A percentile compares a stretch with the other conserved stretches of the same genome.
These are phyloP conservation scores for Podaxis rugospora DNA, from an alignment of 768 basidiomycete genomes.

Conservation along the genomic window DNA sequence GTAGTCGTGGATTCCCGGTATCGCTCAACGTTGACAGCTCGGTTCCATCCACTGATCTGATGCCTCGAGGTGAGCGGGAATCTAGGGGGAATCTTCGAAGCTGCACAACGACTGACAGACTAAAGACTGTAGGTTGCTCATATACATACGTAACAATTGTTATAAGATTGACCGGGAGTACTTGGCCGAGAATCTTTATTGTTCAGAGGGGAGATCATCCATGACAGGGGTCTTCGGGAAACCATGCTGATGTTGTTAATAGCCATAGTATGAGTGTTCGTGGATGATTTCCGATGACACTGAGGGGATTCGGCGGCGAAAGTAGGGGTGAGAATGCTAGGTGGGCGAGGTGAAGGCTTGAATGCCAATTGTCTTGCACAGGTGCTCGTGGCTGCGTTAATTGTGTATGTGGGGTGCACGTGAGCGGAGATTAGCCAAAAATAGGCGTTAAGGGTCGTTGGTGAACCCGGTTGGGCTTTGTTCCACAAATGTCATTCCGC, in stretches of 20 bases:
- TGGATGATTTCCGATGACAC: background rate
- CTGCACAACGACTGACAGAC: background rate
- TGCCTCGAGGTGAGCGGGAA: background rate
- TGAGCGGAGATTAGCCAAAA: background rate
- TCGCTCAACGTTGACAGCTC: no score
- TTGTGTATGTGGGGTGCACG: background rate
- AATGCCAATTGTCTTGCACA: background rate
- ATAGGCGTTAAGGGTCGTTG: background rate
- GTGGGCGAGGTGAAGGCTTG: background rate
- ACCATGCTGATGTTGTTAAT: background rate
- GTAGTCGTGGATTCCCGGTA: background rate
- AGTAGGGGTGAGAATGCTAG: background rate
- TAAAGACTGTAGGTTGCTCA: background rate
- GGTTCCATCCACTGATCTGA: background rate
- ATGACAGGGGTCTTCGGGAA: background rate
- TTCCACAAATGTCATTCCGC: conserved; percentile 7
- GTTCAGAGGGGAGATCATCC: background rate
- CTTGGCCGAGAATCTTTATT: background rate
- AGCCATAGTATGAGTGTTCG: background rate
- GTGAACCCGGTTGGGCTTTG: background rate
- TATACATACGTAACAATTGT: background rate
- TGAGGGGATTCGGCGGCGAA: background rate
- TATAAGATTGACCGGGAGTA: background rate
- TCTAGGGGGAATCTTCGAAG: background rate
- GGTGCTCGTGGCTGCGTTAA: background rate